phyloP scores from a whole-genome alignment of 805 yeast species.

The Candida quercuum region DNA sequence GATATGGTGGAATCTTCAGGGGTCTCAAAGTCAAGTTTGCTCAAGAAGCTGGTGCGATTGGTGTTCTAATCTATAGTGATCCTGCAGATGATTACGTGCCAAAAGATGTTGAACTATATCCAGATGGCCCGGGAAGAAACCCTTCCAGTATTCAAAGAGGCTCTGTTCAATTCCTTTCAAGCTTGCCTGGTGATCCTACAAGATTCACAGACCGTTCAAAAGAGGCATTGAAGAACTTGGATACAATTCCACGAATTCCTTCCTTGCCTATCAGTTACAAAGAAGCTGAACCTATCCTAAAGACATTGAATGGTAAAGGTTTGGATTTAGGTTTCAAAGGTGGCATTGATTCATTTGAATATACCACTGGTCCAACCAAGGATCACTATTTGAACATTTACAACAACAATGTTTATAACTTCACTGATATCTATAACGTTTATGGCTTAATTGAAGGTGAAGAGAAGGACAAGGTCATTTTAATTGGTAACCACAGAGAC shows the following conservation, averaged over 20 bases:
- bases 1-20: conserved; percentile 64
- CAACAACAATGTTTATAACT: conserved; percentile 56
- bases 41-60: conserved; percentile 63
- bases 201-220: conserved; percentile 58
- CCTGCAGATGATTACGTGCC: conserved; percentile 58
- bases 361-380: conserved; percentile 46
- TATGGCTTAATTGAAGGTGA: conserved; percentile 56
- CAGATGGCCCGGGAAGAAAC: conserved; percentile 72
- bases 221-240: conserved; percentile 41
- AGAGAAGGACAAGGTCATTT: conserved; percentile 45
- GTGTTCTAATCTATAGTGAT: conserved; percentile 63
- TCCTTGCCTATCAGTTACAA: conserved; percentile 61
- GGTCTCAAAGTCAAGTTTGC: conserved; percentile 77
- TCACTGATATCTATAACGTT: conserved; percentile 58
- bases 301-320: conserved; percentile 56
- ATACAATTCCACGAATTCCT: conserved; percentile 60
- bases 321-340: conserved; percentile 44
- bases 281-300: conserved; percentile 60
- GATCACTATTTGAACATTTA: conserved; percentile 44
- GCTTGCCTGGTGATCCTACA: conserved; percentile 73
- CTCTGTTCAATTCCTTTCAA: conserved; percentile 57
- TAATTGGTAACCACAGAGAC: conserved; percentile 75
- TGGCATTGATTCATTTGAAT: conserved; percentile 36
- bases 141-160: conserved; percentile 77
- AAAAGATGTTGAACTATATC: conserved; percentile 62